A percentile compares a stretch with the other conserved stretches of the same genome.
phyloP scores from a whole-genome alignment of 129 eudicot species.

The Solidago caesia region DNA sequence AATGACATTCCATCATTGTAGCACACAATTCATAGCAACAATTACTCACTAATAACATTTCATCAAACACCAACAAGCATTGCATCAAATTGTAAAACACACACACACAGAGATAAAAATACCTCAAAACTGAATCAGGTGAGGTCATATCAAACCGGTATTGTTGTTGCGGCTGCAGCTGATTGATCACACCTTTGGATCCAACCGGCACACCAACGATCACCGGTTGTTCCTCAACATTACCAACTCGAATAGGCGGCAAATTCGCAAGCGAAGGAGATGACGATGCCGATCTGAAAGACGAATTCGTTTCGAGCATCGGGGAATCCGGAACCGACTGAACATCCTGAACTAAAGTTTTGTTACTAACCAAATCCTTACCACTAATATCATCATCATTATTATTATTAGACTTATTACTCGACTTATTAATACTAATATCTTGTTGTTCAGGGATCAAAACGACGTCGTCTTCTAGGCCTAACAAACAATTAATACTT shows the following conservation, averaged over 20 bases:
- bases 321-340: conserved; percentile 78
- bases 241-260: conserved; percentile 62
- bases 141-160: conserved; percentile 58
- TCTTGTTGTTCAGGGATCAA: conserved; percentile 21
- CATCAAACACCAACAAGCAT: conserved; percentile 27
- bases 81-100: background rate
- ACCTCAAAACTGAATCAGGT: conserved; percentile 85
- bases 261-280: conserved; percentile 58
- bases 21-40: conserved; percentile 10
- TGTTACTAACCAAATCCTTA: background rate
- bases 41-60: conserved; percentile 2
- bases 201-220: conserved; percentile 25
- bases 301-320: conserved; percentile 62
- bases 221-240: conserved; percentile 42
- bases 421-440: conserved; percentile 18
- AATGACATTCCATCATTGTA: conserved; percentile 51
- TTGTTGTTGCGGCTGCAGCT: conserved; percentile 29
- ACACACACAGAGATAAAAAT: background rate
- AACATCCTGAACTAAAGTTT: conserved; percentile 43
- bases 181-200: conserved; percentile 28
- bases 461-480: conserved; percentile 38
- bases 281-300: conserved; percentile 72
- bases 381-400: background rate
- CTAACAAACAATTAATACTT: conserved; percentile 61
- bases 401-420: background rate